A percentile compares a stretch with the other conserved stretches of the same genome.
phyloP scores from a whole-genome alignment of 1,139 yeast genomes.

The Sugiyamaella japonica region DNA sequence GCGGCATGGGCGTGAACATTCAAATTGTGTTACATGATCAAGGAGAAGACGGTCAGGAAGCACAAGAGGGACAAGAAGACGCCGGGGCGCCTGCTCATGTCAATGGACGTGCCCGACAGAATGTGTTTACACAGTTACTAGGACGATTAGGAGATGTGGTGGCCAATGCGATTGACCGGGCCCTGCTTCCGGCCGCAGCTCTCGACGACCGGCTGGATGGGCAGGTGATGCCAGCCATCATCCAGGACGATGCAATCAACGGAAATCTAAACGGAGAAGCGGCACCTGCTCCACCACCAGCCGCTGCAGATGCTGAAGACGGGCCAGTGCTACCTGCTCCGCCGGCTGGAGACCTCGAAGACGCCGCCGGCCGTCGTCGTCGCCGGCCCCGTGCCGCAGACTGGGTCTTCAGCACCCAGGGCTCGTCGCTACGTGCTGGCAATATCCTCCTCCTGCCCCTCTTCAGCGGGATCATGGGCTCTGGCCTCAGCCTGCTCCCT shows the following conservation, averaged over 20 bases:
- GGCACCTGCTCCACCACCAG: background rate
- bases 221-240: background rate
- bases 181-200: conserved; percentile 11
- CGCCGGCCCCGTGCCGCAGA: conserved; percentile 30
- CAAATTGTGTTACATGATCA: conserved; percentile 9
- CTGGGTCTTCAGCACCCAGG: conserved; percentile 31
- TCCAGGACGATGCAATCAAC: conserved; percentile 11
- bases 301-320: background rate
- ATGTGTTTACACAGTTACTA: conserved; percentile 4
- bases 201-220: background rate
- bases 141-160: conserved; percentile 8
- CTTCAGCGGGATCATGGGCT: conserved; percentile 30
- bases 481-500: conserved; percentile 27
- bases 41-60: conserved; percentile 11
- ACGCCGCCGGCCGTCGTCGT: background rate
- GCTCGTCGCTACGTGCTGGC: conserved; percentile 29
- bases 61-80: background rate
- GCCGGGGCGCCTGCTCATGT: background rate
- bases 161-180: conserved; percentile 9
- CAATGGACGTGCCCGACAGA: background rate
- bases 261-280: background rate
- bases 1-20: conserved; percentile 8
- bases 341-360: background rate
- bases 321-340: background rate
- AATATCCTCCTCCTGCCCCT: conserved; percentile 37